A percentile compares a stretch with the other conserved stretches of the same genome.
These are phyloP conservation scores for Wickerhamiella azyma DNA, from an alignment of 805 yeast genomes.

Conservation along the genomic window DNA sequence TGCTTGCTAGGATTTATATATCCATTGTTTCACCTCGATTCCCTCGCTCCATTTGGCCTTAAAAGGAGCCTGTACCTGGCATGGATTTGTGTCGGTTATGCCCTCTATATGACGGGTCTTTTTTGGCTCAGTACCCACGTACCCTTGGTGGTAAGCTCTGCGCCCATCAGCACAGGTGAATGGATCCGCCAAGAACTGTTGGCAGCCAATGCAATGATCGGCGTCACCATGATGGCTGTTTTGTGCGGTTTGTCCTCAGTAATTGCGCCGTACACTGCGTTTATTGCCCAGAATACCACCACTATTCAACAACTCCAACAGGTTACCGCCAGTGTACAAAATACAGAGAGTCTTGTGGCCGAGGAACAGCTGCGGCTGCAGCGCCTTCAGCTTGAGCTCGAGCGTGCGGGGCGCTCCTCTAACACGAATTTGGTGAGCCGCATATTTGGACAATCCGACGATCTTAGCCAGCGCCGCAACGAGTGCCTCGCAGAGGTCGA, in stretches of 20 bases:
- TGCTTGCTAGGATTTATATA: constrained; percentile 13
- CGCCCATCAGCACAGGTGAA: constrained; percentile 5
- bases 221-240: constrained; percentile 30
- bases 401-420: constrained; percentile 14
- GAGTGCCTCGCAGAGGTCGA: constrained; percentile 20
- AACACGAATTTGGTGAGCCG: constrained; percentile 21
- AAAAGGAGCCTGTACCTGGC: constrained; percentile 15
- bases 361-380: constrained; percentile 19
- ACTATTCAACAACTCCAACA: constrained; percentile 24
- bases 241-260: constrained; percentile 31
- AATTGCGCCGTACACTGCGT: constrained; percentile 28
- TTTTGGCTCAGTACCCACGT: constrained; percentile 24
- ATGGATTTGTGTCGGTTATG: constrained; percentile 19
- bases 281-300: constrained; percentile 19
- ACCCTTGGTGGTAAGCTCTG: constrained; percentile 16
- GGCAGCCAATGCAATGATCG: constrained; percentile 28
- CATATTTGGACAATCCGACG: constrained; percentile 13
- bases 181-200: constrained; percentile 22
- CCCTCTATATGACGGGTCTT: constrained; percentile 19
- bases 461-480: constrained; percentile 18
- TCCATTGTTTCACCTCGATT: constrained; percentile 15
- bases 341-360: constrained; percentile 23
- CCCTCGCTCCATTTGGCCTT: constrained; percentile 6
- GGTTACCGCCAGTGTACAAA: constrained; percentile 20
- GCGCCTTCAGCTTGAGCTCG: constrained; percentile 19